phyloP scores from a whole-genome alignment of 495 filamentous ascomycete genomes.

The Ramalina peruviana region DNA sequence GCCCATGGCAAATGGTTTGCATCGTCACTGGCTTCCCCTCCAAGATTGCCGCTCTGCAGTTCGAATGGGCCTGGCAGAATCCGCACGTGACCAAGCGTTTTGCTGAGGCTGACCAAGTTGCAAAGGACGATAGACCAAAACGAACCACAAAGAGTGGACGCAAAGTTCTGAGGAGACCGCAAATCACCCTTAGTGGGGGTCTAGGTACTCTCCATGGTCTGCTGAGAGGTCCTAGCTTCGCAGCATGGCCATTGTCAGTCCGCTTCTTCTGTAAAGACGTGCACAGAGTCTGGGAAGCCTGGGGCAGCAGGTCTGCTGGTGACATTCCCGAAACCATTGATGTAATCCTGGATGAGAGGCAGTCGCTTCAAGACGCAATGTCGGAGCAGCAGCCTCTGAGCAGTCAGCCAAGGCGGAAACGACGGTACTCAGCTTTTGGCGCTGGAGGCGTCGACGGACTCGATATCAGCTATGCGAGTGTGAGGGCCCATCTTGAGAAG shows the following conservation, averaged over 20 bases:
- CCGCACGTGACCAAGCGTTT: conserved; percentile 64
- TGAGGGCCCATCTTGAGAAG: conserved; percentile 62
- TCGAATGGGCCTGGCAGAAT: conserved; percentile 97
- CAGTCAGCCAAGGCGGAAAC: conserved; percentile 9
- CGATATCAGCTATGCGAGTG: conserved; percentile 48
- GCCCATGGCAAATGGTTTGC: conserved; percentile 89
- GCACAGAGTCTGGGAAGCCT: conserved; percentile 49
- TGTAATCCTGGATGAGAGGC: conserved; percentile 41
- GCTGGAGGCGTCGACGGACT: conserved; percentile 20
- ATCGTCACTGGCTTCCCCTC: conserved; percentile 83
- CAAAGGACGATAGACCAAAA: conserved; percentile 19
- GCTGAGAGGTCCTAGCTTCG: conserved; percentile 62
- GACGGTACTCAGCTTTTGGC: not conserved
- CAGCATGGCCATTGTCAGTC: conserved; percentile 64
- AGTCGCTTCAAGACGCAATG: not conserved
- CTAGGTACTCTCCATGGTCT: conserved; percentile 68
- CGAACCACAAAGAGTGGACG: conserved; percentile 20
- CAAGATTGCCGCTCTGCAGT: conserved; percentile 76
- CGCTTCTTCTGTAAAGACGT: conserved; percentile 68
- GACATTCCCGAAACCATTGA: conserved; percentile 34
- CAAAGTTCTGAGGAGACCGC: conserved; percentile 27
- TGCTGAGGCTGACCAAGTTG: conserved; percentile 37
- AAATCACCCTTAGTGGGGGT: conserved; percentile 43
- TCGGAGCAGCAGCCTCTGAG: not conserved
- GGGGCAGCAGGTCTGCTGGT: conserved; percentile 35